Conservation (phyloP, 164 flowering plant species). For the Piper betle region DNA sequence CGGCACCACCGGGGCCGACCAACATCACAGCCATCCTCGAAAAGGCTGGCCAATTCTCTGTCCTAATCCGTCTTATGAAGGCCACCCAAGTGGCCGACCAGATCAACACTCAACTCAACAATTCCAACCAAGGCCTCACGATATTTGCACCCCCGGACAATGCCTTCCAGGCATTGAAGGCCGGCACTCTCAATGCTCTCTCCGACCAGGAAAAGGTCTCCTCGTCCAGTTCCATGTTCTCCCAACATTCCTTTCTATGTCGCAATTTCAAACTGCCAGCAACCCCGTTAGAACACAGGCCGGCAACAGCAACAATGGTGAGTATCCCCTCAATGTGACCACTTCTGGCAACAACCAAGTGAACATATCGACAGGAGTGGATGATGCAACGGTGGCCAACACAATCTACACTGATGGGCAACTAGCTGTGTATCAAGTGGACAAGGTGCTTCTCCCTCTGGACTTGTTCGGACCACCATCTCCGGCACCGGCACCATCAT, state of each 20-base stretch:
- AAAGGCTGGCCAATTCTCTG: conserved; percentile 20
- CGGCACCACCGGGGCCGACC: conserved; percentile 22
- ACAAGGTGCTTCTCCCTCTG: conserved; percentile 63
- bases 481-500: conserved; percentile 48
- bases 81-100: conserved; percentile 34
- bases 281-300: conserved; percentile 83
- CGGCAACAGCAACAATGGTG: conserved; percentile 29
- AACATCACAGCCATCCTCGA: conserved; percentile 19
- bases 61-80: conserved; percentile 25
- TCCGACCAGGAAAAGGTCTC: conserved; percentile 40
- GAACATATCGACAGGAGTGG: conserved; percentile 54
- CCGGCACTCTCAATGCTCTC: conserved; percentile 67
- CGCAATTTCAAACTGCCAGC: conserved; percentile 70
- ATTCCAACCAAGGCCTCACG: conserved; percentile 56
- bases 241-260: conserved; percentile 29
- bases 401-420: conserved; percentile 42
- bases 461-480: conserved; percentile 35
- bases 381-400: conserved; percentile 36
- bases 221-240: conserved; percentile 62
- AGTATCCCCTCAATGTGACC: conserved; percentile 59
- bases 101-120: conserved; percentile 56
- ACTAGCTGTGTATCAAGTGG: conserved; percentile 70
- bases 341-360: conserved; percentile 42
- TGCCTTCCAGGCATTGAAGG: conserved; percentile 47
- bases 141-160: conserved; percentile 65